A percentile compares a stretch with the other conserved stretches of the same genome.
phyloP scores from a whole-genome alignment of 2,329 filamentous ascomycete genomes.

The Alternaria ethzedia region DNA sequence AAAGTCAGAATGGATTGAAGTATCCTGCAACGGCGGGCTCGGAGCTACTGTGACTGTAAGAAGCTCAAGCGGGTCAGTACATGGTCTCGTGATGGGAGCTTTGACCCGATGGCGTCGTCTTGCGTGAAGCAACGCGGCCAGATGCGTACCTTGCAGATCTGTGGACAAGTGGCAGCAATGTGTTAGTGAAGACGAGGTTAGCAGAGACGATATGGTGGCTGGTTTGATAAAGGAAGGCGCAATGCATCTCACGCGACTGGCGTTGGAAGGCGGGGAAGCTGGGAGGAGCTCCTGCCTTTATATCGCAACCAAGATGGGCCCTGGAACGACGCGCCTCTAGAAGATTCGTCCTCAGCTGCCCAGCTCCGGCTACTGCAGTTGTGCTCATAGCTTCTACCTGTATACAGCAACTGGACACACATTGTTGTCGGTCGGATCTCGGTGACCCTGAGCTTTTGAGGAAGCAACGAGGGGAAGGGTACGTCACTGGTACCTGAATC shows the following conservation, averaged over 20 bases:
- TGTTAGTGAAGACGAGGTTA: slow-evolving; percentile 6
- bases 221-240: slow-evolving; percentile 22
- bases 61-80: slow-evolving; percentile 38
- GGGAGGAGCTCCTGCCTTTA: slow-evolving; percentile 20
- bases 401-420: neutral
- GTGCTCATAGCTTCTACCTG: neutral
- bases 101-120: slow-evolving; percentile 34
- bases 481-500: slow-evolving; percentile 24
- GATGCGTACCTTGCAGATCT: slow-evolving; percentile 38
- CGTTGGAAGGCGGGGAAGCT: slow-evolving; percentile 23
- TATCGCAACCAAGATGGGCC: slow-evolving; percentile 5
- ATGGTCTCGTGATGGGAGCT: slow-evolving; percentile 45
- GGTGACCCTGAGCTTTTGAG: slow-evolving; percentile 7
- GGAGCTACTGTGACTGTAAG: slow-evolving; percentile 21
- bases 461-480: slow-evolving; percentile 5
- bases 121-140: slow-evolving; percentile 24
- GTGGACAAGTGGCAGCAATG: slow-evolving; percentile 3
- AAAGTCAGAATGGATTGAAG: slow-evolving; percentile 27
- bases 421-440: slow-evolving; percentile 9
- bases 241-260: slow-evolving; percentile 15
- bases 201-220: slow-evolving; percentile 9
- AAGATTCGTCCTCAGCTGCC: slow-evolving; percentile 11
- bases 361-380: slow-evolving; percentile 5
- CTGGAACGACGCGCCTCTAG: slow-evolving; percentile 13
- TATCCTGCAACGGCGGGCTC: slow-evolving; percentile 37